Conservation (phyloP, 148 eudicot species). For the Rhododendron mucronatum region DNA sequence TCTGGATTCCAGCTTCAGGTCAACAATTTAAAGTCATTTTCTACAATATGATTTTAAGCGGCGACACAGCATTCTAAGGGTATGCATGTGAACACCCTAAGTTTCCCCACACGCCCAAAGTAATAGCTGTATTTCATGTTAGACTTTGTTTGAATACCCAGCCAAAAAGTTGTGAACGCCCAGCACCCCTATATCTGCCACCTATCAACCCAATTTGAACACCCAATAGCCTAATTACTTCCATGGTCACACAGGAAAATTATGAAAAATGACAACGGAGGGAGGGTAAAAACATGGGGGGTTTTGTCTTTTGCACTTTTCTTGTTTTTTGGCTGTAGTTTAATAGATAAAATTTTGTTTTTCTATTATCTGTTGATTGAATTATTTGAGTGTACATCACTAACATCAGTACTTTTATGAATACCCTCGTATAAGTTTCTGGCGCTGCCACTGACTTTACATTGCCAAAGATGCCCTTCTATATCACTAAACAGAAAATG, state of each 20-base stretch:
- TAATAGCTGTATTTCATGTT: too few relatives aligned
- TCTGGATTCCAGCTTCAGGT: neutral
- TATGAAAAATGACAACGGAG: neutral
- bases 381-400: neutral
- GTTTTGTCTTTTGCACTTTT: too few relatives aligned
- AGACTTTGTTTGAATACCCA: too few relatives aligned
- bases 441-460: neutral
- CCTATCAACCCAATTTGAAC: too few relatives aligned
- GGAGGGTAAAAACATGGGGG: neutral
- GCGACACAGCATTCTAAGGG: too few relatives aligned
- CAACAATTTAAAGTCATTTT: neutral
- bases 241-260: too few relatives aligned
- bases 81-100: too few relatives aligned
- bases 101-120: too few relatives aligned
- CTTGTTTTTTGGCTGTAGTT: neutral
- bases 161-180: too few relatives aligned
- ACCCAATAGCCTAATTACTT: too few relatives aligned
- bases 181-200: too few relatives aligned
- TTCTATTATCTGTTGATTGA: neutral
- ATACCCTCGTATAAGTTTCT: neutral
- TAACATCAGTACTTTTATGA: neutral
- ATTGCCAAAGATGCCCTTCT: neutral
- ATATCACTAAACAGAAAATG: neutral
- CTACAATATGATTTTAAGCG: neutral
- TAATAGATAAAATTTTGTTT: too few relatives aligned